Conservation (phyloP, 352 stramenopile species). For the Hyaloperonospora brassicae region DNA sequence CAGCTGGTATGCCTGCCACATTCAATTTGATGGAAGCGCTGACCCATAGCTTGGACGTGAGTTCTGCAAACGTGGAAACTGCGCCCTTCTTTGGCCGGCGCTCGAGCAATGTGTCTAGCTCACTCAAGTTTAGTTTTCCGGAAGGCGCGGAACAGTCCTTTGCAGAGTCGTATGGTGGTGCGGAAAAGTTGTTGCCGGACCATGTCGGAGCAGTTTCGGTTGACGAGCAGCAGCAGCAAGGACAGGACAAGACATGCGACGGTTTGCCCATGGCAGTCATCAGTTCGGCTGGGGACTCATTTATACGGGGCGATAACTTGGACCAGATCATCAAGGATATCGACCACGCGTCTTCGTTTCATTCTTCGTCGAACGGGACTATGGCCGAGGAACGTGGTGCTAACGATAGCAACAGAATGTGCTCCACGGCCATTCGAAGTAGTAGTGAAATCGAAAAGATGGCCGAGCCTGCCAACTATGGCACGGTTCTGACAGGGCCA, state of each 20-base stretch:
- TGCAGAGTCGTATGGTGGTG: conserved; percentile 42
- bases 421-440: conserved; percentile 24
- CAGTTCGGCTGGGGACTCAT: conserved; percentile 58
- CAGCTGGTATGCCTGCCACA: conserved; percentile 16
- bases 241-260: conserved; percentile 42
- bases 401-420: conserved; percentile 15
- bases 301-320: conserved; percentile 64
- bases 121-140: conserved; percentile 65
- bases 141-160: conserved; percentile 65
- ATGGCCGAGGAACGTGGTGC: conserved; percentile 3
- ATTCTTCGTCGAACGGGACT: conserved; percentile 35
- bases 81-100: conserved; percentile 28
- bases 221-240: conserved; percentile 21
- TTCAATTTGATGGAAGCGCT: conserved; percentile 23
- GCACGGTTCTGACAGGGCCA: conserved; percentile 21
- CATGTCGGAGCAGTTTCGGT: conserved; percentile 7
- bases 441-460: conserved; percentile 26
- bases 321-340: conserved; percentile 77
- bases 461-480: conserved; percentile 13
- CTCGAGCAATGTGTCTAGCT: conserved; percentile 59
- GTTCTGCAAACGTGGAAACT: conserved; percentile 31
- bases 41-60: conserved; percentile 30
- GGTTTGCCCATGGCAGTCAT: conserved; percentile 65
- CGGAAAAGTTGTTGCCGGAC: conserved; percentile 37
- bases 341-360: conserved; percentile 38